Evolutionary conservation across 805 yeast species (phyloP), one percentile per base, ranked within the genome.

Genomic region (Saccharomycopsis sp.): DNA sequence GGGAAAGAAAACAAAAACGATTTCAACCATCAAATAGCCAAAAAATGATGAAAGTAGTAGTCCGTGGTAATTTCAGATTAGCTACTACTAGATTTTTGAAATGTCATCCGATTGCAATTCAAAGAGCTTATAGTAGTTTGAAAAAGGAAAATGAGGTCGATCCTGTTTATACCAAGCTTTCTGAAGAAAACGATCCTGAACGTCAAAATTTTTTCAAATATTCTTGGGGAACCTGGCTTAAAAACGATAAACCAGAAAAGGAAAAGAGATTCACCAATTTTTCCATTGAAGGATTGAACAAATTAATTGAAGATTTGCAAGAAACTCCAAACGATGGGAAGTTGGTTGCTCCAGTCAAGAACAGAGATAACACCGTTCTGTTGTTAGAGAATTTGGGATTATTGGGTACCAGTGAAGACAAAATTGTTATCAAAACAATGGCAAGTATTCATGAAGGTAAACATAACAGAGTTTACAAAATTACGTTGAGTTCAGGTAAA

Each of bases 141-240:
- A 48, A 43, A 21, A 9, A 56, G 24, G 71, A 72, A 8, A 19
- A 34, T 4, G 40, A 53, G 52, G 22, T 72, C 68, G 54, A 59
- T 65, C n/a, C 47, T 16, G 42, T 43, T 8, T 68, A 59, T 58
- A 82, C 89, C 43, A 71, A 70, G 48, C 57, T 83, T 20, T 62
- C 72, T 23, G 82, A 81, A 54, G 75, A 76, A 45, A 63, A 69
- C 32, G 89, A 83, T 57, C 86, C 87, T 8, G 66, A 77, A 40
- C 72, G 89, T 62, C 74, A 73, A 45, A 70, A 77, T 35, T 85
- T 93, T 57, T 90, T 86, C 69, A 77, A 83, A 55, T 90, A 88
- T 60, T 71, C 93, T 2, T 90, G 97, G 95, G 98, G 98, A 39
- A 75, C 95, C 4, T 90, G 97, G 97, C 66, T 89, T 56, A 76